Evolutionary conservation across 257 asterid genomes (phyloP).

Genomic region (Plantago elongata): DNA sequence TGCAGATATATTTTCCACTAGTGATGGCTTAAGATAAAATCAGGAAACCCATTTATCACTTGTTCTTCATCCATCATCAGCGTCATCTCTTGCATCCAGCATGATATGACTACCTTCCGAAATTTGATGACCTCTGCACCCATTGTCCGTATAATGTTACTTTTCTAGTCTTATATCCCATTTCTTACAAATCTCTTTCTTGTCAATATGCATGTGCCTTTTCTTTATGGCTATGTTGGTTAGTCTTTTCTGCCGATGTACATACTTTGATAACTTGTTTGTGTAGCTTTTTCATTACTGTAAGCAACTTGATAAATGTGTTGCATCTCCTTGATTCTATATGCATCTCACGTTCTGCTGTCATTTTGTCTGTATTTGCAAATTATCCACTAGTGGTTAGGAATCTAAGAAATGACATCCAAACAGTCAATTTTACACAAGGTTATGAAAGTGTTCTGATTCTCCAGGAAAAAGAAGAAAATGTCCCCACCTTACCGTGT

Average conservation of each 20-base stretch:
- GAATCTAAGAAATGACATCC: background rate
- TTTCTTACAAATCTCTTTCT: background rate
- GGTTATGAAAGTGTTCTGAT: conserved; percentile 8
- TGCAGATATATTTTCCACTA: too few species aligned
- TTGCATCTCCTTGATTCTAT: background rate
- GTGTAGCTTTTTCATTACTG: background rate
- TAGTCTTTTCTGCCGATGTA: background rate
- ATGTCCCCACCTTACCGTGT: conserved; percentile 91
- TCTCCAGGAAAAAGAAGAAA: conserved; percentile 70
- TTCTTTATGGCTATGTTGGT: background rate
- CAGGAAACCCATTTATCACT: too few species aligned
- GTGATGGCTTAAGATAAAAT: too few species aligned
- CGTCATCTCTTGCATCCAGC: background rate
- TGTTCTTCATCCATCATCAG: background rate
- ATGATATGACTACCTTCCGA: background rate
- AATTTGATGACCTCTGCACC: background rate
- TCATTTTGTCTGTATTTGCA: background rate
- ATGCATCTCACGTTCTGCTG: background rate
- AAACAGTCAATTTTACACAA: background rate
- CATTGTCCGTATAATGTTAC: background rate
- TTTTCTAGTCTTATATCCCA: background rate
- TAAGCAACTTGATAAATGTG: background rate
- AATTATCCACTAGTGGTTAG: conserved; percentile 4
- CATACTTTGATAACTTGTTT: background rate
- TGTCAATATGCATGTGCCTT: background rate